A percentile compares a stretch with the other conserved stretches of the same genome.
Evolutionary conservation across 2,329 filamentous ascomycete species (phyloP).

Genomic region (Aspergillus sp.): DNA sequence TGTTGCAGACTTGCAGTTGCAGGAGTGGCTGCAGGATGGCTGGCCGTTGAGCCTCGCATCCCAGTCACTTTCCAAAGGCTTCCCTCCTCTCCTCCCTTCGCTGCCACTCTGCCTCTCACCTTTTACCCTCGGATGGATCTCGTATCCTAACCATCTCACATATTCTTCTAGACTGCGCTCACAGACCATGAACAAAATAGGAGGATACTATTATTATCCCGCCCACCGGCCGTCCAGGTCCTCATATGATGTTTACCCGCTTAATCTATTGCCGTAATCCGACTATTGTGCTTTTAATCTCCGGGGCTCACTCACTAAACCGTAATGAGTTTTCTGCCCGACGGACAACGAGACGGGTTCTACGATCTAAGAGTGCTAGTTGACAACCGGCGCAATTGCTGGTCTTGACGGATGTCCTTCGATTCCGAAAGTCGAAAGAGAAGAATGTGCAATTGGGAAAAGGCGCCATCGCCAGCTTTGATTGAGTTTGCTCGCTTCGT

Average conservation of each 20-base stretch:
- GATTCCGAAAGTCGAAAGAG: background rate
- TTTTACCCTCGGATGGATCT: background rate
- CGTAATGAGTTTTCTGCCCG: background rate
- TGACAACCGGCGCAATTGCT: background rate
- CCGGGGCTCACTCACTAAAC: background rate
- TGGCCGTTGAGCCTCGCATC: background rate
- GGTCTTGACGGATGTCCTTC: background rate
- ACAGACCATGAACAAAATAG: background rate
- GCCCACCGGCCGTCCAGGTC: background rate
- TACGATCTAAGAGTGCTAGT: background rate
- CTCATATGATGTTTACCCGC: background rate
- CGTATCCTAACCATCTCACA: background rate
- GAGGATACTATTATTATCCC: constrained; percentile 2
- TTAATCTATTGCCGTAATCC: background rate
- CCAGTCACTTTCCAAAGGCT: background rate
- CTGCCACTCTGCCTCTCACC: background rate
- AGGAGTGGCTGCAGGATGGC: background rate
- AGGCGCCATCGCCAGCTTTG: background rate
- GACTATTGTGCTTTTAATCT: background rate
- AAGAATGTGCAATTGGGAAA: background rate
- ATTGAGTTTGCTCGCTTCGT: background rate
- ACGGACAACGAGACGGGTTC: background rate
- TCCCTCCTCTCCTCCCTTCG: background rate
- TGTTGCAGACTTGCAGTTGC: background rate
- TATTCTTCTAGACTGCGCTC: background rate